Evolutionary conservation across 2,329 filamentous ascomycete species (phyloP).

Genomic region (Pseudocercospora fuligena): DNA sequence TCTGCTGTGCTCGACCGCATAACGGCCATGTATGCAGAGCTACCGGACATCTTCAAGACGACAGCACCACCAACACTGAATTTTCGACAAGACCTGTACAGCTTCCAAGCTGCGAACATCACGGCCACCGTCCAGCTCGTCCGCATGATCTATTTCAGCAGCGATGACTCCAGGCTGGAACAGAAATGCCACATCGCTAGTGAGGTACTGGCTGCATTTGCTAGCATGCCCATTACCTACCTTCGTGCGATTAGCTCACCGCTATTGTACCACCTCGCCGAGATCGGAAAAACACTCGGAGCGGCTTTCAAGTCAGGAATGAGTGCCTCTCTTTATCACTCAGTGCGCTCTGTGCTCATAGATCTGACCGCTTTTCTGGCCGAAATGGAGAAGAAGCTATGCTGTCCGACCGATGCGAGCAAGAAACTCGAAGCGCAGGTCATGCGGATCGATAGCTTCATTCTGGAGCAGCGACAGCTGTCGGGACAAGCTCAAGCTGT

Average conservation of each 20-base stretch:
- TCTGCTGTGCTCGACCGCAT: constrained; percentile 19
- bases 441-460: constrained; percentile 14
- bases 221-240: constrained; percentile 49
- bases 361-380: constrained; percentile 11
- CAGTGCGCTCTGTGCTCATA: constrained; percentile 11
- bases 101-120: constrained; percentile 55
- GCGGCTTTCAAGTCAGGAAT: constrained; percentile 16
- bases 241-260: constrained; percentile 53
- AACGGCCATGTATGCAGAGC: constrained; percentile 22
- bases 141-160: constrained; percentile 50
- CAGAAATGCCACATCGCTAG: constrained; percentile 51
- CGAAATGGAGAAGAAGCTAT: constrained; percentile 9
- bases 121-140: constrained; percentile 51
- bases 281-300: constrained; percentile 52
- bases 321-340: constrained; percentile 12
- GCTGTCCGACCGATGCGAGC: constrained; percentile 15
- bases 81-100: constrained; percentile 37
- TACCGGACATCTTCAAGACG: constrained; percentile 31
- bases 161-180: constrained; percentile 47
- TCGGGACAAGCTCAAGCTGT: neutral
- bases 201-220: constrained; percentile 50
- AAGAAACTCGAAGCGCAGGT: constrained; percentile 15
- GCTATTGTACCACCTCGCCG: constrained; percentile 52
- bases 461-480: constrained; percentile 9
- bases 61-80: constrained; percentile 35